phyloP scores from a whole-genome alignment of 2,329 filamentous ascomycete species.

The Xylaria multiplex region DNA sequence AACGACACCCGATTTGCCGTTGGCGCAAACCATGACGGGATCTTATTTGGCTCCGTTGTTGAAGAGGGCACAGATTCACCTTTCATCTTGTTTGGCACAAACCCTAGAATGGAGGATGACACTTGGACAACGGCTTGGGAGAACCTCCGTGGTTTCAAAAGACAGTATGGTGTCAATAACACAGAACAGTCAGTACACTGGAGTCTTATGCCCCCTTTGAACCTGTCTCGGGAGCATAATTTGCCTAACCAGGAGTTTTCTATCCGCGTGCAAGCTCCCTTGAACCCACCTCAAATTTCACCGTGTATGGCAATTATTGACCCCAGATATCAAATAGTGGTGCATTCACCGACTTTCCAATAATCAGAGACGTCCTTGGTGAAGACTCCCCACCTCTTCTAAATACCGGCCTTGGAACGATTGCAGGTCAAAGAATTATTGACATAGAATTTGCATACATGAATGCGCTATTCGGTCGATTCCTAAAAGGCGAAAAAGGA shows the following conservation, averaged over 20 bases:
- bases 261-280: no score
- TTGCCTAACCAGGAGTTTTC: no score
- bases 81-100: constrained; percentile 11
- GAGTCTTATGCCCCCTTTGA: no score
- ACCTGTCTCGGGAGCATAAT: no score
- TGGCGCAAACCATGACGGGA: constrained; percentile 17
- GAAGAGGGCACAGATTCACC: constrained; percentile 13
- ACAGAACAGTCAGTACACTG: not conserved
- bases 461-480: constrained; percentile 22
- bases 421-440: constrained; percentile 21
- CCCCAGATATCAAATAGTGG: not conserved
- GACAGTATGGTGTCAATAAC: not conserved
- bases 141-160: constrained; percentile 22
- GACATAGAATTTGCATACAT: constrained; percentile 26
- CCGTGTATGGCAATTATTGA: no score
- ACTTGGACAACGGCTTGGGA: constrained; percentile 5
- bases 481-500: constrained; percentile 24
- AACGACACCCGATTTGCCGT: constrained; percentile 15
- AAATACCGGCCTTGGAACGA: constrained; percentile 7
- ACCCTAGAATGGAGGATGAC: constrained; percentile 2
- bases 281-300: no score
- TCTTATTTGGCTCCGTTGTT: constrained; percentile 12
- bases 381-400: constrained; percentile 3
- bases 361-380: constrained; percentile 6
- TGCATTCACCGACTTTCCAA: constrained; percentile 15